These are phyloP conservation scores for Cutaneotrichosporon dermatis DNA, from an alignment of 1,284 basidiomycete species.

Conservation along the genomic window DNA sequence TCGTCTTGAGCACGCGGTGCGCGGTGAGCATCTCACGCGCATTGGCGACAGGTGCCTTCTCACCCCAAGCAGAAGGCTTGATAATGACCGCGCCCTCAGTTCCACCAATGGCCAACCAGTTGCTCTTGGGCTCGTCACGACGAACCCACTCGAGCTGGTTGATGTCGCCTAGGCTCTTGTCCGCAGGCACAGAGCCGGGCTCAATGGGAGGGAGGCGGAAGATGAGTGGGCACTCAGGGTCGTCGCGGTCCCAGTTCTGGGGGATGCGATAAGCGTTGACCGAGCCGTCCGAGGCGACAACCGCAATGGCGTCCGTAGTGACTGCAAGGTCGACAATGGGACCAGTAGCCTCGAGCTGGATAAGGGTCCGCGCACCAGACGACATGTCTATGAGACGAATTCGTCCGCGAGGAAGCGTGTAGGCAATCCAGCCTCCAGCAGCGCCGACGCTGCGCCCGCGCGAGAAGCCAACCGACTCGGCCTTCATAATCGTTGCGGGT, in stretches of 20 bases:
- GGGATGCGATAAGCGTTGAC: conserved; percentile 35
- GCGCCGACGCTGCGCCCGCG: conserved; percentile 31
- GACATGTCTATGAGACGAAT: conserved; percentile 35
- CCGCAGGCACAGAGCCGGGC: conserved; percentile 4
- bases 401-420: conserved; percentile 34
- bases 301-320: conserved; percentile 26
- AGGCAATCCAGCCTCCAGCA: conserved; percentile 37
- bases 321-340: conserved; percentile 35
- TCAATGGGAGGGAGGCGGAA: conserved; percentile 15
- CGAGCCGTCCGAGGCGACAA: conserved; percentile 26
- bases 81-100: conserved; percentile 33
- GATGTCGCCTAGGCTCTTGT: conserved; percentile 20
- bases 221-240: conserved; percentile 24
- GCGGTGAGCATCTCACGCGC: conserved; percentile 15
- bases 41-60: conserved; percentile 6
- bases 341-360: conserved; percentile 26
- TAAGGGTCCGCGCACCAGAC: conserved; percentile 32
- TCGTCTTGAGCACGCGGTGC: conserved; percentile 31
- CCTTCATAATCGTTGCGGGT: conserved; percentile 33
- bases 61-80: conserved; percentile 17
- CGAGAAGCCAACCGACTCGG: conserved; percentile 21
- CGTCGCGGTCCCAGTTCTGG: conserved; percentile 26
- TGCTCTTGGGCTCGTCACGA: conserved; percentile 12
- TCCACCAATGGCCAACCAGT: conserved; percentile 36
- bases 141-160: conserved; percentile 37